Conservation (phyloP, 2,329 filamentous ascomycete species). For the Xylariomycetidae sp. region DNA sequence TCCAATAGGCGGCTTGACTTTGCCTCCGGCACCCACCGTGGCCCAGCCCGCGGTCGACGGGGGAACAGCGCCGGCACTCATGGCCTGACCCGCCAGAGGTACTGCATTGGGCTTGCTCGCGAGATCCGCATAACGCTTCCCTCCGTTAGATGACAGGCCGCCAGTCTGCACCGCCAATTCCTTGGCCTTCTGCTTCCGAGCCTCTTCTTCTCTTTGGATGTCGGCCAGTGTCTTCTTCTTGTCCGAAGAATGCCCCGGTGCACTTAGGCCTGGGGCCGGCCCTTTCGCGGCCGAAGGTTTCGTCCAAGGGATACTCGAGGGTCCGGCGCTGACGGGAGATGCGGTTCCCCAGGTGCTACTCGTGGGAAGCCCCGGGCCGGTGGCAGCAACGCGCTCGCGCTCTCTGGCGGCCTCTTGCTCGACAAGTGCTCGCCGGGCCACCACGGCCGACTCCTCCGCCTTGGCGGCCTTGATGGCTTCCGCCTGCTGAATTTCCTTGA, state of each 20-base stretch:
- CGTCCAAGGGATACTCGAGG: constrained; percentile 57
- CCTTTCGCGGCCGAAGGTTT: constrained; percentile 54
- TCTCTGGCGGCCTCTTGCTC: constrained; percentile 71
- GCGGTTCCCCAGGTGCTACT: constrained; percentile 84
- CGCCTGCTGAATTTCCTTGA: constrained; percentile 95
- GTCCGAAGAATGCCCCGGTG: constrained; percentile 30
- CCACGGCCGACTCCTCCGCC: constrained; percentile 74
- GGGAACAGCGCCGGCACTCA: constrained; percentile 32
- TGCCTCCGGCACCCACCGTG: constrained; percentile 90
- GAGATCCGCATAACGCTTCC: constrained; percentile 92
- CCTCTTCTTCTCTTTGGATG: constrained; percentile 94
- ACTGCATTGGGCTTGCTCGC: constrained; percentile 63
- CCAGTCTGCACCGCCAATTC: constrained; percentile 44
- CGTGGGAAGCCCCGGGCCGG: constrained; percentile 77
- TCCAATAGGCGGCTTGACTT: constrained; percentile 70
- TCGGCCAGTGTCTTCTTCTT: constrained; percentile 89
- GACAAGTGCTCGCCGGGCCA: constrained; percentile 69
- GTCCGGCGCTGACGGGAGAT: constrained; percentile 60
- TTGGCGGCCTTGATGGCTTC: constrained; percentile 92
- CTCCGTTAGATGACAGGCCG: constrained; percentile 43
- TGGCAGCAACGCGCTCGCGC: constrained; percentile 55
- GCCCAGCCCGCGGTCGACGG: constrained; percentile 70
- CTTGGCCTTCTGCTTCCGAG: constrained; percentile 71
- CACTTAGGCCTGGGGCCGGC: constrained; percentile 22
- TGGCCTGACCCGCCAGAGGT: constrained; percentile 36